Evolutionary conservation across 2,329 filamentous ascomycete species (phyloP).

Genomic region (Tothia fuscella): DNA sequence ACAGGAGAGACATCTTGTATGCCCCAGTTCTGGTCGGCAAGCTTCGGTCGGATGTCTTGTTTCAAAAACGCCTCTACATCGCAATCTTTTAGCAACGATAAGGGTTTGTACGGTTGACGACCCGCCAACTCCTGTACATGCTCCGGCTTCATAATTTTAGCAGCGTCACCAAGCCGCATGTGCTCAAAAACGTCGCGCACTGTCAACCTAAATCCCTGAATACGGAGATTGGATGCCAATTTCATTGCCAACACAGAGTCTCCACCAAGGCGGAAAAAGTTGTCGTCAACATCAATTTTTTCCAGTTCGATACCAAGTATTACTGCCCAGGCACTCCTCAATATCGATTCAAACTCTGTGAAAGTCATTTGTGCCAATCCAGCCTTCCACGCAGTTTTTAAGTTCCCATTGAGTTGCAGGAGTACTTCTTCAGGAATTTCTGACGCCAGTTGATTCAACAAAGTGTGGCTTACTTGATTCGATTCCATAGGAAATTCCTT

Average conservation of each 20-base stretch:
- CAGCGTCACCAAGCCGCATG: conserved; percentile 39
- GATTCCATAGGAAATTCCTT: conserved; percentile 23
- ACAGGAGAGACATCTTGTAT: conserved; percentile 47
- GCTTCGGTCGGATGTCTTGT: conserved; percentile 37
- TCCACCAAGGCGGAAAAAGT: conserved; percentile 35
- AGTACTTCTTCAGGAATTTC: neutral
- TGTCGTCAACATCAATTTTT: conserved; percentile 27
- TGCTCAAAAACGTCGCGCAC: conserved; percentile 33
- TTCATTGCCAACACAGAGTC: conserved; percentile 36
- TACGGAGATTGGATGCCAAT: conserved; percentile 28
- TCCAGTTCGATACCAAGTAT: conserved; percentile 20
- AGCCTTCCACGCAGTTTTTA: conserved; percentile 1
- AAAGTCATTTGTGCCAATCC: neutral
- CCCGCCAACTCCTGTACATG: conserved; percentile 13
- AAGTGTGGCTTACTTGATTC: neutral
- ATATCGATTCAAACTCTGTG: conserved; percentile 13
- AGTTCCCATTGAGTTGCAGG: neutral
- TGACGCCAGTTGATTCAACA: neutral
- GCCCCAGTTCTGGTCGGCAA: conserved; percentile 39
- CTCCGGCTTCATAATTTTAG: conserved; percentile 34
- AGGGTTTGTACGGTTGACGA: conserved; percentile 24
- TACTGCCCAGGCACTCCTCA: conserved; percentile 17
- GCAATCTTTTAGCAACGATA: conserved; percentile 35
- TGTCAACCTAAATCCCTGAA: conserved; percentile 24
- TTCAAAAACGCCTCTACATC: conserved; percentile 35